Conservation (phyloP, 108 stramenopile genomes). For the Halocafeteria seosinensis region DNA sequence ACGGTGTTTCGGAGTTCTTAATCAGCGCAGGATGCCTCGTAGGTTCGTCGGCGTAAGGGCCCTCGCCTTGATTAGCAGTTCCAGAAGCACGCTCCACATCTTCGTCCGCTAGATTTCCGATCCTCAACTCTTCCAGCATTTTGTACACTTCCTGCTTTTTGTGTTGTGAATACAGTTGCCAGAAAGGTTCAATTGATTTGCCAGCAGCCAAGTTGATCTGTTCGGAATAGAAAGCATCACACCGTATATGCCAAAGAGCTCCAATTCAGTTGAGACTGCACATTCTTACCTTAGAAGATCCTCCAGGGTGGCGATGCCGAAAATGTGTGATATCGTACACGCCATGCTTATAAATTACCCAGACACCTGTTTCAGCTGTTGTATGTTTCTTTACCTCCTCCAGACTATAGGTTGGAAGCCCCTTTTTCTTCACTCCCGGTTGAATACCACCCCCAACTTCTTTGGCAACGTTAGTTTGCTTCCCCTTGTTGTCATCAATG, state of each 20-base stretch:
- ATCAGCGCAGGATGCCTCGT: slow-evolving; percentile 27
- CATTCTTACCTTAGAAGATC: slow-evolving; percentile 65
- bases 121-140: slow-evolving; percentile 9
- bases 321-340: slow-evolving; percentile 93
- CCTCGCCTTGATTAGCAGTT: no score
- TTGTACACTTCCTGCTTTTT: slow-evolving; percentile 16
- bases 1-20: slow-evolving; percentile 35
- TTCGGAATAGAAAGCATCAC: no score
- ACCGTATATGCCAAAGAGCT: slow-evolving; percentile 60
- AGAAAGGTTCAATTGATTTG: slow-evolving; percentile 54
- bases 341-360: slow-evolving; percentile 67
- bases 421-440: no score
- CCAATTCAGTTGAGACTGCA: slow-evolving; percentile 57
- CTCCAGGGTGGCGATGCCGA: slow-evolving; percentile 62
- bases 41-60: slow-evolving; percentile 47
- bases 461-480: no score
- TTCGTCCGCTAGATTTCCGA: slow-evolving; percentile 5
- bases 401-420: neutral
- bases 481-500: no score
- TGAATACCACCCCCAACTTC: no score
- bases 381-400: neutral
- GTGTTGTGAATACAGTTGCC: slow-evolving; percentile 45
- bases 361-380: slow-evolving; percentile 25
- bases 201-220: slow-evolving; percentile 64
- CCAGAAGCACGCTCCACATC: neutral